Percentiles rank a stretch among this genome's conserved stretches.
phyloP scores from a whole-genome alignment of 108 stramenopile species.

The Cyclotella cryptica region DNA sequence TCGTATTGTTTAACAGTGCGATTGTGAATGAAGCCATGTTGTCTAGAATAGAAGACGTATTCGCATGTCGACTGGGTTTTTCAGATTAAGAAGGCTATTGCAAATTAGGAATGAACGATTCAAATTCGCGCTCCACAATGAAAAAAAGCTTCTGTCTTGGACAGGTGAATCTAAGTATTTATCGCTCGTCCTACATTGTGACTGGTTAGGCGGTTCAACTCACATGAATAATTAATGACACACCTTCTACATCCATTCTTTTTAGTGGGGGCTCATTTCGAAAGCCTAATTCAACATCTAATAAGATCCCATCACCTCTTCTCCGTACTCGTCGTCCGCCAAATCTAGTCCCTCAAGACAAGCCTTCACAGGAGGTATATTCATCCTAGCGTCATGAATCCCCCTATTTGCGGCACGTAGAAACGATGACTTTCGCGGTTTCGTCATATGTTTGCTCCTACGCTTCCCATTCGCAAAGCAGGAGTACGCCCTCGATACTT shows the following conservation, averaged over 20 bases:
- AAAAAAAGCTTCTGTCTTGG: no score
- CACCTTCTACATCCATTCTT: no score
- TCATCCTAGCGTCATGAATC: constrained; percentile 34
- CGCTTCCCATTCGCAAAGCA: background rate
- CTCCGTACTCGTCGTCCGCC: background rate
- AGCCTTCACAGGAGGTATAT: background rate
- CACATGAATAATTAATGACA: no score
- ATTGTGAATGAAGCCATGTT: background rate
- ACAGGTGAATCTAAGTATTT: no score
- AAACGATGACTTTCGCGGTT: constrained; percentile 30
- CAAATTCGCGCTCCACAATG: no score
- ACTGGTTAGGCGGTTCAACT: no score
- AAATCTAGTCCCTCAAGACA: background rate
- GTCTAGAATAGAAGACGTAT: no score
- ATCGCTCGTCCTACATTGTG: no score
- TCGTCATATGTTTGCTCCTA: constrained; percentile 15
- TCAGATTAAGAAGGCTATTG: background rate
- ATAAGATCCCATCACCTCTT: background rate
- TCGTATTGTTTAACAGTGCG: background rate
- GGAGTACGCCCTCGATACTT: constrained; percentile 10
- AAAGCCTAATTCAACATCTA: no score
- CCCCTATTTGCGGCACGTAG: constrained; percentile 34
- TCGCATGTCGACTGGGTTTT: background rate
- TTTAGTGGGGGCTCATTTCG: no score
- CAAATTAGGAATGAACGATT: no score